Evolutionary conservation across 805 yeast genomes (phyloP).

Genomic region (Hanseniaspora jakobsenii): DNA sequence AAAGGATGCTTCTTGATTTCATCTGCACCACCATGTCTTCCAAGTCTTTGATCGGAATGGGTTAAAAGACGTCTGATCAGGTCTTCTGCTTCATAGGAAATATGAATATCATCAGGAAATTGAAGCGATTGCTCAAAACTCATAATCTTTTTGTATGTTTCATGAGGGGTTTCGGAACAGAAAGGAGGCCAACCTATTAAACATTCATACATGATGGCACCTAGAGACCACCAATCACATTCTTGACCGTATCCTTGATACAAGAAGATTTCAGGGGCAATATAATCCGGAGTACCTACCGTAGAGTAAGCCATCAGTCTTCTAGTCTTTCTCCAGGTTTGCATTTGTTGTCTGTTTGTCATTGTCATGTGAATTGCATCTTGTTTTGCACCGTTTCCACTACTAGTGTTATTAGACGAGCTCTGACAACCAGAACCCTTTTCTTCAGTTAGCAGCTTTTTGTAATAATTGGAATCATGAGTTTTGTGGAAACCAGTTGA

Average conservation of each 20-base stretch:
- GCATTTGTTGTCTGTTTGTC: slow-evolving; percentile 88
- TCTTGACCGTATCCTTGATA: slow-evolving; percentile 94
- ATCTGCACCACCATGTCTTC: slow-evolving; percentile 82
- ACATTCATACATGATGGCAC: slow-evolving; percentile 95
- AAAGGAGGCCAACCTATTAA: slow-evolving; percentile 96
- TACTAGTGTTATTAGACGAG: slow-evolving; percentile 14
- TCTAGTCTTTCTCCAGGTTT: slow-evolving; percentile 88
- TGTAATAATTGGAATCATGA: slow-evolving; percentile 78
- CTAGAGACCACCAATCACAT: slow-evolving; percentile 97
- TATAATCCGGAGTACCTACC: slow-evolving; percentile 92
- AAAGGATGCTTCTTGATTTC: slow-evolving; percentile 86
- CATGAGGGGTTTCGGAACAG: slow-evolving; percentile 89
- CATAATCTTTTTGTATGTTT: slow-evolving; percentile 79
- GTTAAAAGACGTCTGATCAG: slow-evolving; percentile 66
- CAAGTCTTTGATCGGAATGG: slow-evolving; percentile 66
- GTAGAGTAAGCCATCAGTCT: slow-evolving; percentile 92
- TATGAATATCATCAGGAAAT: slow-evolving; percentile 84
- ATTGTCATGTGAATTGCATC: slow-evolving; percentile 92
- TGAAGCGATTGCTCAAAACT: slow-evolving; percentile 82
- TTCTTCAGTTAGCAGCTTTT: slow-evolving; percentile 58
- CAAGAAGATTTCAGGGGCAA: slow-evolving; percentile 87
- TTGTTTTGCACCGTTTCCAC: slow-evolving; percentile 35
- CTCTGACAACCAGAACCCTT: too few relatives aligned
- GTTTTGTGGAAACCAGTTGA: slow-evolving; percentile 89
- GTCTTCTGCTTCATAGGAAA: slow-evolving; percentile 81